Evolutionary conservation across 2,329 filamentous ascomycete species (phyloP), one percentile per base, ranked within the genome.

Genomic region (Ophiostoma piceae): DNA sequence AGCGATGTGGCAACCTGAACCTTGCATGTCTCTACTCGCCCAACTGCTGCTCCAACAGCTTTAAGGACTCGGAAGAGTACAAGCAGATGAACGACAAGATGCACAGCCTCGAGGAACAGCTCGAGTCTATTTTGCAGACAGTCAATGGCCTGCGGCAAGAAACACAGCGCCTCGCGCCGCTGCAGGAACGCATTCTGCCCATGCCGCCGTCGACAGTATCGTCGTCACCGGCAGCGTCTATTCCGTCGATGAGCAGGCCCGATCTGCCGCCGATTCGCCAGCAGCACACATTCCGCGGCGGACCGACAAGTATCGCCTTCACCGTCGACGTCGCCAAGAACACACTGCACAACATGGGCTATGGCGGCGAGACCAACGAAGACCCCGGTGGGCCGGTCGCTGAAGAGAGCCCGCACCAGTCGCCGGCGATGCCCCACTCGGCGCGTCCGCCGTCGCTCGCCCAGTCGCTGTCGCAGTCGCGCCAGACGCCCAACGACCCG

Each of bases 321-420:
- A 94, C 90, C 74, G 86, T 97, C 39, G 91, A 94, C 73, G 89
- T 97, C 16, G 93, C 94, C 47, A 94, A 92, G 78, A 92, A 87
- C 68, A 96, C 93, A 67, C 84, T 97, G 51, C 90, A 93, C 76
- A 94, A 89, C 71, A 96, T 97, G 91, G 93, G 93, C 3, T 95
- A 96, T 76, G 88, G 87, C 37, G 86, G 84, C 1, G 80, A 87
- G 67, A 81, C 78, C 1, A 81, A 85, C n/a, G 88, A 90, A n/a
- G 87, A 88, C 47, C 83, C 83, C 37, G 79, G 79, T 3, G 84
- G 84, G 1, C 68, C 69, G 3, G 81, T 73, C 11, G 77, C 69
- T 0, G 77, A 79, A 12, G 76, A 76, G 11, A 77, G 76, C 1
- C 76, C 77, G 0, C 75, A 72, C 9, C 68, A 73, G 5, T 81